Conservation (phyloP, 306 rosid species). For the Quercus berberidifolia region DNA sequence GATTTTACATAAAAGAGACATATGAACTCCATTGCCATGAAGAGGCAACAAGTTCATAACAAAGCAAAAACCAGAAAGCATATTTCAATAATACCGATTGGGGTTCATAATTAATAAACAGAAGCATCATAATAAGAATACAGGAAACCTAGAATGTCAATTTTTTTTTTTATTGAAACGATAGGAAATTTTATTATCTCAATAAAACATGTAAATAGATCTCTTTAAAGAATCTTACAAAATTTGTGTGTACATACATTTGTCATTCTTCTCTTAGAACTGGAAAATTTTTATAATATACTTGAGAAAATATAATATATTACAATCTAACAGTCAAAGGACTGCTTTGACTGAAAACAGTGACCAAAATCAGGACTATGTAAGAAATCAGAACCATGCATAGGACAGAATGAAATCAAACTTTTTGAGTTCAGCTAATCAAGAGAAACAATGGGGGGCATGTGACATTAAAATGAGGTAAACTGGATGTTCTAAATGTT, state of each 20-base stretch:
- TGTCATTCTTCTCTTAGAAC: background rate
- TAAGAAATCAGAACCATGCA: background rate
- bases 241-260: background rate
- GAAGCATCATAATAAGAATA: background rate
- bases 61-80: conserved; percentile 19
- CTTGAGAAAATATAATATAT: background rate
- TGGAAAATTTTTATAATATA: background rate
- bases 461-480: background rate
- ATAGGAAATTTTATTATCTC: no score
- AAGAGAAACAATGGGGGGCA: background rate
- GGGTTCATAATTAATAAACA: conserved; percentile 6
- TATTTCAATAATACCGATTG: conserved; percentile 4
- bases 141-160: background rate
- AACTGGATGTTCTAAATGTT: background rate
- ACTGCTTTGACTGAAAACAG: background rate
- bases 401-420: background rate
- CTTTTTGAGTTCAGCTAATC: background rate
- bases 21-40: conserved; percentile 35
- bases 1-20: conserved; percentile 30
- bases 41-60: conserved; percentile 27
- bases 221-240: background rate
- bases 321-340: background rate
- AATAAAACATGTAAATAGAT: background rate
- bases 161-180: background rate
- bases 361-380: background rate